Base-by-base conservation (phyloP, 805 yeast species). In the Kodamaea jinghongensis region DNA sequence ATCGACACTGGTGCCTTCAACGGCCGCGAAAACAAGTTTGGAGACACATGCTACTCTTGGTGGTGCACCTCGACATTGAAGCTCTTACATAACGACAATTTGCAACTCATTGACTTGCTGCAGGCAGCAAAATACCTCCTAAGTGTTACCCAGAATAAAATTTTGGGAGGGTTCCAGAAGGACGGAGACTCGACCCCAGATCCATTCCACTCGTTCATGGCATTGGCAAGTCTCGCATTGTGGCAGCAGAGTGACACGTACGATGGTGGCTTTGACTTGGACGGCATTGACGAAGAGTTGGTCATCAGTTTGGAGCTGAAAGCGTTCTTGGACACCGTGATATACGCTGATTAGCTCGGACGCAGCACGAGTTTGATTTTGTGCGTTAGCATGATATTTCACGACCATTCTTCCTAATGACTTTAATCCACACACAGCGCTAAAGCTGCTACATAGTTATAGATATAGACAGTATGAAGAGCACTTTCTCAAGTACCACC, bases 1-100 rank as follows among this genome's bases (percentile, higher is more conserved):
- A 61, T 56, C 2, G 91, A 83, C 52, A 61, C 62, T 38, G 96
- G 96, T 2, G 91, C 91, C 0, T 80, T 86, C 55, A 86, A 88
- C 58, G 97, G 97, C 1, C 69, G 97, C 34, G 79, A 77, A n/a
- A 87, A 87, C 57, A 89, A 89, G 57, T 74, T 71, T 42, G 84
- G 84, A 3, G 97, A 89, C 59, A 83, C 95, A 0, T 89, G 97
- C 63, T 89, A 89, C 54, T 76, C 83, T 5, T 89, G 88, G 71
- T 89, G 96, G 96, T 75, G 78, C 33, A 51, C 79, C 11, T 90
- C 78, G 2, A 67, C 86, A 4, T 62, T 87, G 45, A 49, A 54
- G 1, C 49, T 83, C 10, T 50, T 86, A 16, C 57, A 56, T 1
- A 37, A 38, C 0, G 13, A 43, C 10, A 46, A 50, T n/a, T 38